Evolutionary conservation across 2,329 filamentous ascomycete species (phyloP), one percentile per base, ranked within the genome.

Genomic region (Phialophora chinensis): DNA sequence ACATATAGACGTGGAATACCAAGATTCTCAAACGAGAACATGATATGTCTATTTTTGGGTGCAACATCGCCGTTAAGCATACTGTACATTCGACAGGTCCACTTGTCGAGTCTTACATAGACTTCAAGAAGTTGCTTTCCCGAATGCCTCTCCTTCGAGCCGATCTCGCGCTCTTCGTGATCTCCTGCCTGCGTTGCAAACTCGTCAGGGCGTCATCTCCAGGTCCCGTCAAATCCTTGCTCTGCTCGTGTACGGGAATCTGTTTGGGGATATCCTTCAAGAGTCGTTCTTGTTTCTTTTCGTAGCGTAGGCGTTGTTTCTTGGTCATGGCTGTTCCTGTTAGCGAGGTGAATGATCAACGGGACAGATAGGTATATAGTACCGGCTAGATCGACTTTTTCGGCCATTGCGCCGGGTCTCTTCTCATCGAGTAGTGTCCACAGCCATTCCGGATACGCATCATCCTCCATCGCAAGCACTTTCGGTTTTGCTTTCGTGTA

Each of bases 361-460:
- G 29, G 47, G 8, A 29, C n/a, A 20, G 11, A 2, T 25, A 55
- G 14, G 53, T 8, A 20, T 10, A 44, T n/a, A 38, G 66, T 80
- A 81, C 78, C 76, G 72, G 73, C 76, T 47, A 75, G 70, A 68
- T 81, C 80, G 47, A 80, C 77, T 60, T 77, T 77, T 65, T 74
- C 66, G 20, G 75, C 72, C 5, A 67, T 72, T 58, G 76, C 76
- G 29, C 76, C 70, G 55, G 75, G 77, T 63, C 73, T 75, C n/a
- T 72, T 63, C 62, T 77, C 74, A 59, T 80, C 79, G 65, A 82
- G 69, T 65, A 83, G 71, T 4, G 70, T 74, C 81, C 81, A 83
- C 61, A 83, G 68, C 81, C 81, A 83, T 14, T 81, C 78, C 14
- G 81, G 81, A 69, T 83, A 83, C 69, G 82, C 81, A 50, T 76